These are phyloP conservation scores for Trichocladium antarcticum DNA, from an alignment of 495 filamentous ascomycete species.

Conservation along the genomic window DNA sequence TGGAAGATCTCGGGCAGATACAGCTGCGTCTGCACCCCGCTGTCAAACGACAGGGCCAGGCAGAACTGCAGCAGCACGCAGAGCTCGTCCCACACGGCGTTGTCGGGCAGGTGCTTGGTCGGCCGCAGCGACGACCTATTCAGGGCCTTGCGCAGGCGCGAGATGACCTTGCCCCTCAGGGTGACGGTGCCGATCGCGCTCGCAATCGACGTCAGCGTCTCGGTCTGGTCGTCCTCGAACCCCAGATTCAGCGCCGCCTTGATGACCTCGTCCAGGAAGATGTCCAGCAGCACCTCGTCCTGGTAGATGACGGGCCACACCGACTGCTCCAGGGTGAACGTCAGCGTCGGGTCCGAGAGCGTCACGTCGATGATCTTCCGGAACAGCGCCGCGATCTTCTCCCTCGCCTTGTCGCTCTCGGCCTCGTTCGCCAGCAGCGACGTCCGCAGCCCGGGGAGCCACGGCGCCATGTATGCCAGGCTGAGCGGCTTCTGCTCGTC, in stretches of 20 bases:
- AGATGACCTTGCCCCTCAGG: conserved; percentile 49
- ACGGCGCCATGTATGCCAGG: conserved; percentile 56
- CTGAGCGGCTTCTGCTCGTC: conserved; percentile 52
- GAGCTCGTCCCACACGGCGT: conserved; percentile 53
- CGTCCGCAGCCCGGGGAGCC: conserved; percentile 47
- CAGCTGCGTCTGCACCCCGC: conserved; percentile 49
- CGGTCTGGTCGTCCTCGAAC: conserved; percentile 45
- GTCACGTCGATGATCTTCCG: conserved; percentile 53
- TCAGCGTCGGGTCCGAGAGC: conserved; percentile 44
- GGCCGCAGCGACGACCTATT: conserved; percentile 52
- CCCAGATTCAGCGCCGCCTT: conserved; percentile 48
- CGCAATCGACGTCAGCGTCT: conserved; percentile 49
- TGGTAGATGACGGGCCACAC: conserved; percentile 51
- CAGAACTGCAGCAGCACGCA: conserved; percentile 52
- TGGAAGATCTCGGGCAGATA: conserved; percentile 58
- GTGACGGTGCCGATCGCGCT: conserved; percentile 50
- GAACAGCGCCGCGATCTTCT: conserved; percentile 49
- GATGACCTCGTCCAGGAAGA: conserved; percentile 52
- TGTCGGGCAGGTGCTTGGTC: conserved; percentile 49
- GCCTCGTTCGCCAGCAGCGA: conserved; percentile 44
- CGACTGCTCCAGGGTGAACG: conserved; percentile 46
- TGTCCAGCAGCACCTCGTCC: conserved; percentile 50
- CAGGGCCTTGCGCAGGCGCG: conserved; percentile 49
- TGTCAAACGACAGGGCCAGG: conserved; percentile 53
- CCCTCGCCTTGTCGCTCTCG: conserved; percentile 50